A percentile compares a stretch with the other conserved stretches of the same genome.
phyloP scores from a whole-genome alignment of 2,329 filamentous ascomycete genomes.

The Pseudogymnoascus sp. region DNA sequence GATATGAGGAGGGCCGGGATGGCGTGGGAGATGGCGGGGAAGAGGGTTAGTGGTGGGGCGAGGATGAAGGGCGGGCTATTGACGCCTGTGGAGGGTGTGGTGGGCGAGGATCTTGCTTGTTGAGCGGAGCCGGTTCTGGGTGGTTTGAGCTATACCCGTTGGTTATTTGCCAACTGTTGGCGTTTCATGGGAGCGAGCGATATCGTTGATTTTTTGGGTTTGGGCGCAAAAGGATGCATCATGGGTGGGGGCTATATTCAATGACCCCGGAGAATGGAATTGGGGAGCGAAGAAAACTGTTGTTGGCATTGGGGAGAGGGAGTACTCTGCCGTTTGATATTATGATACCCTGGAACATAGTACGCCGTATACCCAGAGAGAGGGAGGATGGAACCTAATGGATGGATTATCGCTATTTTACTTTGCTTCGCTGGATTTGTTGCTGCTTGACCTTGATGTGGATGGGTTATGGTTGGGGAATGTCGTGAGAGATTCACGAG shows the following conservation, averaged over 20 bases:
- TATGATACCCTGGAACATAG: background rate
- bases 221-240: background rate
- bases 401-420: background rate
- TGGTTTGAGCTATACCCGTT: no score
- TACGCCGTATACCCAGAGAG: background rate
- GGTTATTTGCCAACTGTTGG: background rate
- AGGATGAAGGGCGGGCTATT: background rate
- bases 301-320: background rate
- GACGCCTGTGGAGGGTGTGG: background rate
- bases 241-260: background rate
- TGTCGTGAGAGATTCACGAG: background rate
- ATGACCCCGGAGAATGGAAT: background rate
- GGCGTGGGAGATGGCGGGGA: constrained; percentile 19
- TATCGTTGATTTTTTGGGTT: background rate
- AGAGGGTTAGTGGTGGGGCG: background rate
- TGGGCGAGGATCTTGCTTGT: background rate
- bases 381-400: background rate
- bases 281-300: background rate
- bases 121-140: background rate
- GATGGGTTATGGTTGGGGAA: background rate
- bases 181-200: background rate
- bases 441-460: background rate
- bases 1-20: constrained; percentile 54
- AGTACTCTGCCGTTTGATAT: background rate
- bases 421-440: background rate